These are phyloP conservation scores for Secale cereale DNA, from an alignment of 176 grass and related monocot species.

Conservation along the genomic window DNA sequence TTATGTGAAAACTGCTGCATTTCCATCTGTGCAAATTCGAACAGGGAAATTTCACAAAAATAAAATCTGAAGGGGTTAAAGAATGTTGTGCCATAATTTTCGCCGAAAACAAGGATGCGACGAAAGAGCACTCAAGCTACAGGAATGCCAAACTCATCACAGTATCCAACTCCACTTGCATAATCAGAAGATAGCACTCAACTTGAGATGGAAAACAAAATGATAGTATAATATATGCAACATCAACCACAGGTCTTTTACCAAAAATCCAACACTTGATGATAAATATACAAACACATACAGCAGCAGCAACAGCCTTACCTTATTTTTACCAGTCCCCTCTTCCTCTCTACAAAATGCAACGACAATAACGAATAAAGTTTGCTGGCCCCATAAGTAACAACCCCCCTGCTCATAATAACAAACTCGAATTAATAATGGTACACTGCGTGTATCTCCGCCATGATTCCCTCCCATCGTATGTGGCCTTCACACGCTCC, in stretches of 20 bases:
- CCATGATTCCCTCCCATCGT: neutral
- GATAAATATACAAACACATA: neutral
- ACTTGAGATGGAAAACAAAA: neutral
- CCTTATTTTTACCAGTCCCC: constrained; percentile 9
- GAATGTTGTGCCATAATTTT: too few species aligned
- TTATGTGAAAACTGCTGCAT: too few species aligned
- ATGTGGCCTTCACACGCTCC: neutral
- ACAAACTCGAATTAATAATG: constrained; percentile 11
- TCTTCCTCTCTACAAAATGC: constrained; percentile 54
- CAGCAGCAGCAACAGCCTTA: neutral
- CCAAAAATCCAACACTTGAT: constrained; percentile 2
- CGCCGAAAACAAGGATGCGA: too few species aligned
- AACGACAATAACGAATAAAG: constrained; percentile 37
- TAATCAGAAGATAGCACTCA: neutral
- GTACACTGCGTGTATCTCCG: neutral
- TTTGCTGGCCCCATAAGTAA: constrained; percentile 9
- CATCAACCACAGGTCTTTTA: neutral
- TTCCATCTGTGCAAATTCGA: too few species aligned
- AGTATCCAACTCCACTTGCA: too few species aligned
- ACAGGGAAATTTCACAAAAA: too few species aligned
- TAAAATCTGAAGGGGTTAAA: too few species aligned
- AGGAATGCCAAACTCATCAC: too few species aligned
- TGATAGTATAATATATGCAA: constrained; percentile 7
- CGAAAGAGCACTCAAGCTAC: too few species aligned
- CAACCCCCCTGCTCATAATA: constrained; percentile 7